Evolutionary conservation across 2,329 filamentous ascomycete species (phyloP).

Genomic region (Fusarium sp.): DNA sequence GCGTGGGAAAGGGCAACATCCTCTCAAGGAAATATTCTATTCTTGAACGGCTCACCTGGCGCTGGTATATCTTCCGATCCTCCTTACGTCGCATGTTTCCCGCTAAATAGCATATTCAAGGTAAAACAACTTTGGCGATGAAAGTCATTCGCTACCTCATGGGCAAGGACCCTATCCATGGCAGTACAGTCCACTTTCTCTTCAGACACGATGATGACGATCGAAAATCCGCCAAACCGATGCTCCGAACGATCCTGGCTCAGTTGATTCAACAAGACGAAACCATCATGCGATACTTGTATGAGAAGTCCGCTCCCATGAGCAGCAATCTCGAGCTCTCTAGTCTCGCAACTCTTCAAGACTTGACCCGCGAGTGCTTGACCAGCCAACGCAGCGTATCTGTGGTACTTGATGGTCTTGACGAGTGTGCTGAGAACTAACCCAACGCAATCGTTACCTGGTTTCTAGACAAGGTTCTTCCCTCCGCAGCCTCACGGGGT

Average conservation of each 20-base stretch:
- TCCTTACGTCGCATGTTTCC: not conserved
- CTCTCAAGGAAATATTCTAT: not conserved
- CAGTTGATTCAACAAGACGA: slow-evolving; percentile 1
- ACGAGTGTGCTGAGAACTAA: slow-evolving; percentile 9
- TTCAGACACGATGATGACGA: slow-evolving; percentile 6
- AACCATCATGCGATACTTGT: not conserved
- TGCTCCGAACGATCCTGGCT: slow-evolving; percentile 4
- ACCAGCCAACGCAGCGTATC: not conserved
- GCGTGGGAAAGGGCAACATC: not conserved
- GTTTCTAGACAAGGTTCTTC: not conserved
- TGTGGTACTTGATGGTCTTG: slow-evolving; percentile 18
- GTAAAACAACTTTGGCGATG: slow-evolving; percentile 23
- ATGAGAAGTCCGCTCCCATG: not conserved
- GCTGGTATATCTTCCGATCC: slow-evolving; percentile 1
- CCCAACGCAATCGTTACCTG: not conserved
- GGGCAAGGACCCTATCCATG: not conserved
- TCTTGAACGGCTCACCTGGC: slow-evolving; percentile 22
- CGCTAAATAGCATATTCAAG: not conserved
- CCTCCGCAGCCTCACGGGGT: accelerated
- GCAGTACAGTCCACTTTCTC: slow-evolving; percentile 6
- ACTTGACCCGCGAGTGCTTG: not conserved
- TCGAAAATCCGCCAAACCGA: not conserved
- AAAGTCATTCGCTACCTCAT: not conserved
- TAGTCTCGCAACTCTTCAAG: not conserved
- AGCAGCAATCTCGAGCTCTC: not conserved